A percentile compares a stretch with the other conserved stretches of the same genome.
Evolutionary conservation across 768 basidiomycete genomes (phyloP).

Genomic region (Termitomyces sp.): DNA sequence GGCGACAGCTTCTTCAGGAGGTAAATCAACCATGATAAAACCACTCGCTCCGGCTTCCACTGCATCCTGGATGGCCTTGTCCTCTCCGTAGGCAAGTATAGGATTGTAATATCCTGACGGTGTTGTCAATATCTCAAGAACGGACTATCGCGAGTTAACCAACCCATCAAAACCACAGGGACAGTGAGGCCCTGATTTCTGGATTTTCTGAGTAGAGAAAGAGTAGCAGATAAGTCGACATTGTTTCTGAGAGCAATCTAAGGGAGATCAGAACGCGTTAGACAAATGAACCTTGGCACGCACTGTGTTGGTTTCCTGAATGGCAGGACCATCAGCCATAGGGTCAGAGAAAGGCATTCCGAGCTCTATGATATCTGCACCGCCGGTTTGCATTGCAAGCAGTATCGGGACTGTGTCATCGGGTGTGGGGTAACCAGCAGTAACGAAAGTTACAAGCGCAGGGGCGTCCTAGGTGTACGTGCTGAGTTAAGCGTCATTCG

Average conservation of each 20-base stretch:
- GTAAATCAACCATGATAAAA: constrained; percentile 96
- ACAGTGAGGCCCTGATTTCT: constrained; percentile 74
- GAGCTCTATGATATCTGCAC: constrained; percentile 91
- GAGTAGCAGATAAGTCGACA: constrained; percentile 70
- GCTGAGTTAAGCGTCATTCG: not conserved
- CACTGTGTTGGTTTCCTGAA: constrained; percentile 93
- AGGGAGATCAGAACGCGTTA: constrained; percentile 7
- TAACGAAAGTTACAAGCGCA: constrained; percentile 84
- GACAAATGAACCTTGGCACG: constrained; percentile 19
- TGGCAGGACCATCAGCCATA: constrained; percentile 90
- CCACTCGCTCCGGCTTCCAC: constrained; percentile 90
- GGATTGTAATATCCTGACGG: constrained; percentile 93
- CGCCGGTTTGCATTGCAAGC: constrained; percentile 90
- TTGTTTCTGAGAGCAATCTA: constrained; percentile 83
- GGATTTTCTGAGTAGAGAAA: constrained; percentile 74
- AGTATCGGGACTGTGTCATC: constrained; percentile 82
- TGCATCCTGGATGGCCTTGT: constrained; percentile 88
- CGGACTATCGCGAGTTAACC: constrained; percentile 8
- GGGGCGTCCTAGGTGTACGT: constrained; percentile 39
- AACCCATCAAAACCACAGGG: constrained; percentile 94
- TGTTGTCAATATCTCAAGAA: constrained; percentile 4
- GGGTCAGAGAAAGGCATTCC: constrained; percentile 97
- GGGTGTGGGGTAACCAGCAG: constrained; percentile 82
- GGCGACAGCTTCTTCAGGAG: constrained; percentile 89
- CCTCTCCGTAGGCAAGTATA: constrained; percentile 90